Base-by-base conservation (phyloP, 306 rosid genomes). In the Geum urbanum region DNA sequence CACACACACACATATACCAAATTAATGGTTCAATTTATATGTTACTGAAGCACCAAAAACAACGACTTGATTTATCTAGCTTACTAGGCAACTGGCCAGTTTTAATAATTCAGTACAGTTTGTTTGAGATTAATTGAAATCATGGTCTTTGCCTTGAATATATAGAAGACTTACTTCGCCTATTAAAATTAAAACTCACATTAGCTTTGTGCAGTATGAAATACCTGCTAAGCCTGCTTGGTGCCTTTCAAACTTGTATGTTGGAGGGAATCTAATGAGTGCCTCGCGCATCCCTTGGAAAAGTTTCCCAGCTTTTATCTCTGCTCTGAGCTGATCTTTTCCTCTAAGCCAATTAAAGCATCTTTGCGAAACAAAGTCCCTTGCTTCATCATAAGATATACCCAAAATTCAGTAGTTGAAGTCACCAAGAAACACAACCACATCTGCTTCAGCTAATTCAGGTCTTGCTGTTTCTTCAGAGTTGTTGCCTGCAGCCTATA, bases 271-370 rank as follows among this genome's bases (percentile, higher is more conserved):
- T 80, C 82, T 87, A 55, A 89, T 91, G 72, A 95, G 75, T 43
- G 92, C 99, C 83, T 95, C 97, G 37, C 96, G 89, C 99, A 95
- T 95, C 83, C 99, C 99, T 78, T 89, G 99, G 76, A 95, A 95
- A 83, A 91, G 96, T 84, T 81, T 95, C n/a, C 97, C 99, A 66
- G 82, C 79, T 82, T 89, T 85, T 96, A 95, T 95, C 87, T 95
- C 99, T 9, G 84, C 97, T 78, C 99, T 86, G 61, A 95, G 99
- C 78, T 95, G 99, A 81, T 95, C 97, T 83, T 91, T 95, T 83
- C 89, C 99, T 80, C 99, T 91, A 43, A 95, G 99, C 99, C 99
- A 95, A 73, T 95, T 97, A 74, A 95, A 95, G 91, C 99, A 87
- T 79, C 99, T 91, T 85, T 95, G 99, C 55, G 97, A 95, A 85